These are phyloP conservation scores for Trichoderma sp. DNA, from an alignment of 2,329 filamentous ascomycete species.

Conservation along the genomic window DNA sequence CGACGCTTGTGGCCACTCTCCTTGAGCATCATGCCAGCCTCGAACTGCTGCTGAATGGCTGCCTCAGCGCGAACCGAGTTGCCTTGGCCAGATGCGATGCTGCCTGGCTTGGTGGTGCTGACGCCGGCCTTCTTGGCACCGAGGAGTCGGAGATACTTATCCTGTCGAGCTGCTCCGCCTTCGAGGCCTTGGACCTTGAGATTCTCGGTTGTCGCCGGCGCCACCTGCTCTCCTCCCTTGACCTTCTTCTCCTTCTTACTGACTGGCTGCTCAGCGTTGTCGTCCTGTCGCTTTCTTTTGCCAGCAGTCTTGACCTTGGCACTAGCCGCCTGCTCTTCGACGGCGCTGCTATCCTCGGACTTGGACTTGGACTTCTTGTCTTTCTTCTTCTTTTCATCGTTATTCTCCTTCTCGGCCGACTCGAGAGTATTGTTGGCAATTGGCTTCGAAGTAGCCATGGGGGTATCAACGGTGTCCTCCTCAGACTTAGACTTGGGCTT, in stretches of 20 bases:
- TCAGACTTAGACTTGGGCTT: background rate
- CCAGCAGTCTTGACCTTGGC: conserved; percentile 16
- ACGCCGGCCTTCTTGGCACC: conserved; percentile 48
- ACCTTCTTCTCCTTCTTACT: conserved; percentile 23
- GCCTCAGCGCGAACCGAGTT: conserved; percentile 43
- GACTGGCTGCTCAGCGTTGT: conserved; percentile 20
- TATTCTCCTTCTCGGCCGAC: background rate
- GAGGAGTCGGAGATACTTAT: conserved; percentile 56
- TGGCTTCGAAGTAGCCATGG: background rate
- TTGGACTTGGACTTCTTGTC: conserved; percentile 9
- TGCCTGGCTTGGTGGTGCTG: conserved; percentile 22
- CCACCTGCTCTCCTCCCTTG: conserved; percentile 28
- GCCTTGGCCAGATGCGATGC: conserved; percentile 29
- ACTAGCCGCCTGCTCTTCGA: background rate
- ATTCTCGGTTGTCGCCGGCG: conserved; percentile 34
- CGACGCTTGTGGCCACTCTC: conserved; percentile 48
- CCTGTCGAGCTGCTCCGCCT: conserved; percentile 49
- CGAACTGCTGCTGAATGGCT: conserved; percentile 56
- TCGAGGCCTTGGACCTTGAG: conserved; percentile 54
- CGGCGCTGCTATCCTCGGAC: background rate
- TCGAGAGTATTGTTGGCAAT: background rate
- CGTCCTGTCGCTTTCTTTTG: conserved; percentile 19
- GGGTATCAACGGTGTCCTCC: background rate
- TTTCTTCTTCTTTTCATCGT: conserved; percentile 1
- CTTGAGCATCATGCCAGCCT: conserved; percentile 55